These are phyloP conservation scores for Podaxis rugospora DNA, from an alignment of 768 basidiomycete genomes.

Conservation along the genomic window DNA sequence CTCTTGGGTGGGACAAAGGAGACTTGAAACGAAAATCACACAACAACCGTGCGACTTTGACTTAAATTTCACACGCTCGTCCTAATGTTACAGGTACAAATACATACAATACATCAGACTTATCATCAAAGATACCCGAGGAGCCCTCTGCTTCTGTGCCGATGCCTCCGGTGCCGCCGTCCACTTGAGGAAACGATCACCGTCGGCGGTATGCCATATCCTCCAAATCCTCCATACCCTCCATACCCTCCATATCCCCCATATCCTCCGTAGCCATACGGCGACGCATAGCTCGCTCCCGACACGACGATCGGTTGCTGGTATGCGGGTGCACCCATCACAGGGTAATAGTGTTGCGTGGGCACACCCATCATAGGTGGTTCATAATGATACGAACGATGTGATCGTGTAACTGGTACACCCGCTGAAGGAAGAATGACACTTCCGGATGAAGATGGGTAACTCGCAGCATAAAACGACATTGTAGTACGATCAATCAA, in stretches of 20 bases:
- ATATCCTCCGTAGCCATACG: neutral
- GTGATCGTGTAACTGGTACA: neutral
- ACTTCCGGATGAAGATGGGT: neutral
- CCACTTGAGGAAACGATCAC: neutral
- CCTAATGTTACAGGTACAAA: neutral
- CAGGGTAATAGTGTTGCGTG: neutral
- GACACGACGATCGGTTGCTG: neutral
- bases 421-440: neutral
- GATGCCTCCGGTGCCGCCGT: neutral
- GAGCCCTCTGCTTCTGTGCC: neutral
- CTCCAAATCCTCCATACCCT: neutral
- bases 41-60: neutral
- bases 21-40: neutral
- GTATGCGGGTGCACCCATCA: neutral
- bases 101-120: too few species aligned
- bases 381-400: neutral
- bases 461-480: neutral
- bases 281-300: neutral
- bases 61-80: neutral
- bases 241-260: neutral
- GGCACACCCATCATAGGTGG: neutral
- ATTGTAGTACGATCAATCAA: neutral
- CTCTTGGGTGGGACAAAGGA: neutral
- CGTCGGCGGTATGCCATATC: neutral
- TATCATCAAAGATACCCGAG: neutral